Evolutionary conservation across 805 yeast genomes (phyloP).

Genomic region (Komagataella phaffii): DNA sequence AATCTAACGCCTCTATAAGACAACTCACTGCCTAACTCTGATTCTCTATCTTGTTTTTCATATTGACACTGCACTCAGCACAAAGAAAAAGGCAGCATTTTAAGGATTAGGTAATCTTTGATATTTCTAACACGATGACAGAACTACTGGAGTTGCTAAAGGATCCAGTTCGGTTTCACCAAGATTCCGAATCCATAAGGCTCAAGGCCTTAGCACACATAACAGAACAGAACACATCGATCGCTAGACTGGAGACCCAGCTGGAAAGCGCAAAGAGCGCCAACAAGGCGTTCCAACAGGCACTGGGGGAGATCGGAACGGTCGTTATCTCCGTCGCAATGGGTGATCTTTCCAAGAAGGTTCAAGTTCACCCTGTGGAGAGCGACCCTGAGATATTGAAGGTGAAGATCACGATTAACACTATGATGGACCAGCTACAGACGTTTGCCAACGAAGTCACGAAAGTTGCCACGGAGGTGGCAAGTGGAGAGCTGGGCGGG

Average conservation of each 20-base stretch:
- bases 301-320: constrained; percentile 68
- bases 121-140: neutral
- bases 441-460: constrained; percentile 74
- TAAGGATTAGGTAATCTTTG: neutral
- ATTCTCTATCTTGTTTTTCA: too few relatives aligned
- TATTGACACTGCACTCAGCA: neutral
- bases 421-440: constrained; percentile 82
- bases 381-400: constrained; percentile 68
- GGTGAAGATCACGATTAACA: constrained; percentile 70
- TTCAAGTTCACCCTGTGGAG: constrained; percentile 57
- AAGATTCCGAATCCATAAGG: neutral
- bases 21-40: neutral
- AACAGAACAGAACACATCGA: neutral
- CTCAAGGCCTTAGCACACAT: neutral
- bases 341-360: constrained; percentile 79
- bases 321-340: constrained; percentile 81
- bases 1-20: neutral
- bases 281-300: constrained; percentile 59
- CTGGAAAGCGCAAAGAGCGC: constrained; percentile 19
- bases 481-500: constrained; percentile 84
- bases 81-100: neutral
- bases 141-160: neutral
- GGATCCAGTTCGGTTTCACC: neutral
- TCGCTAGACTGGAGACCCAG: neutral
- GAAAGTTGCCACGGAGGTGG: constrained; percentile 79